Base-by-base conservation (phyloP, 2,329 filamentous ascomycete genomes). In the Claviceps maximensis region DNA sequence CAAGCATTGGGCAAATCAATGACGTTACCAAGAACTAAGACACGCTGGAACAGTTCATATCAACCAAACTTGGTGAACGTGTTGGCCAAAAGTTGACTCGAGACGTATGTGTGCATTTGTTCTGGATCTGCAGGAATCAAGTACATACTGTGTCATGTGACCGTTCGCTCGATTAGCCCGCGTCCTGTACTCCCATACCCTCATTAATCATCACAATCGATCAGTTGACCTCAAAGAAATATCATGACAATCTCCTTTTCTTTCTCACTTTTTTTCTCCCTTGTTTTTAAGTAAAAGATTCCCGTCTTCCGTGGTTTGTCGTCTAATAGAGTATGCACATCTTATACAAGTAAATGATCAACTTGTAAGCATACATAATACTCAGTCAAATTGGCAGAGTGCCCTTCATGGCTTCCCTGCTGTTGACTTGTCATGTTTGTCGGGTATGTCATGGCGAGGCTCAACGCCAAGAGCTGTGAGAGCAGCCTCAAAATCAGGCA, bases 401-500 rank as follows among this genome's bases (percentile, higher is more conserved):
- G 19, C 13, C 25, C 36, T 31, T n/a, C 27, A 41, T 23, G 25
- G 21, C 36, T 40, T 31, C n/a, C 21, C 23, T 15, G 7, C 33
- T 17, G 17, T 21, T 15, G 5, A 15, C 13, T 36, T 17, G 21
- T 41, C 25, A 21, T 4, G 17, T 47, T 7, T 29, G 15, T 29
- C 25, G 13, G 31, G 8, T 19, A 3, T 19, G 21, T 33, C 29
- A 47, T 21, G 46, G n/a, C n/a, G 29, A 23, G 51, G 21, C 12
- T 38, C 45, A 27, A 62, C 51, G 2, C 60, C 58, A 23, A 69
- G 58, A 2, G 62, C 57, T 51, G 61, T 51, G 4, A 66, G 54
- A 7, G 63, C 66, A 2, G 58, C 60, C 21, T 59, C 50, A 9
- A 69, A 59, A 48, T 68, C 57, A 7, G 65, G 61, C 42, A 68